Evolutionary conservation across 2,329 filamentous ascomycete species (phyloP).

Genomic region (Sphaerostilbella broomeana): DNA sequence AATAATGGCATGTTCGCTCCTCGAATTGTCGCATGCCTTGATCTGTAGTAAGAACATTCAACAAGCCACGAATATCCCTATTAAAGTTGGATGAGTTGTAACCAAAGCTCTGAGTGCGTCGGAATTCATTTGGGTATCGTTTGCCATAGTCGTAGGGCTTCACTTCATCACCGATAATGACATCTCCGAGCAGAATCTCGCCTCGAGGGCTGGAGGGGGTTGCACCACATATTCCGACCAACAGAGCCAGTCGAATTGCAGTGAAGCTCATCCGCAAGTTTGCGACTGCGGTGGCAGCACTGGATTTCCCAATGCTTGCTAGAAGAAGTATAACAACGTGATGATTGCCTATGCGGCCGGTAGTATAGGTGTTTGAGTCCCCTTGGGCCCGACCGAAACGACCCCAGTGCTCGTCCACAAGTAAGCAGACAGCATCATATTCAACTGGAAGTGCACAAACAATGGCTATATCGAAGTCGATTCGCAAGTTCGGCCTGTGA

Average conservation of each 20-base stretch:
- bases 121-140: conserved; percentile 19
- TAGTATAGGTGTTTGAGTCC: conserved; percentile 16
- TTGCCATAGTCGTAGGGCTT: conserved; percentile 25
- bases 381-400: conserved; percentile 4
- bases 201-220: conserved; percentile 18
- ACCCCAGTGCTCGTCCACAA: conserved; percentile 13
- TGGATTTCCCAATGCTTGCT: conserved; percentile 22
- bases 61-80: conserved; percentile 21
- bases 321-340: conserved; percentile 22
- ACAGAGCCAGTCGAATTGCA: conserved; percentile 25
- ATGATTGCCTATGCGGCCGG: conserved; percentile 18
- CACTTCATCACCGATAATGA: conserved; percentile 23
- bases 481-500: not conserved
- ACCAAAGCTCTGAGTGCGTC: conserved; percentile 18
- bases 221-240: conserved; percentile 36
- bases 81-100: conserved; percentile 21
- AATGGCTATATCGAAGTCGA: conserved; percentile 11
- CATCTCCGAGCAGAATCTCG: conserved; percentile 26
- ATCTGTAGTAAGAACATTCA: conserved; percentile 19
- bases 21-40: not conserved
- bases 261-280: conserved; percentile 27
- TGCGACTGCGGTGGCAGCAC: conserved; percentile 20
- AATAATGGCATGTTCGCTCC: conserved; percentile 9
- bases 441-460: conserved; percentile 11
- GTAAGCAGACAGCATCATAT: conserved; percentile 9